These are phyloP conservation scores for Talaromyces sp. DNA, from an alignment of 2,329 filamentous ascomycete species.

Conservation along the genomic window DNA sequence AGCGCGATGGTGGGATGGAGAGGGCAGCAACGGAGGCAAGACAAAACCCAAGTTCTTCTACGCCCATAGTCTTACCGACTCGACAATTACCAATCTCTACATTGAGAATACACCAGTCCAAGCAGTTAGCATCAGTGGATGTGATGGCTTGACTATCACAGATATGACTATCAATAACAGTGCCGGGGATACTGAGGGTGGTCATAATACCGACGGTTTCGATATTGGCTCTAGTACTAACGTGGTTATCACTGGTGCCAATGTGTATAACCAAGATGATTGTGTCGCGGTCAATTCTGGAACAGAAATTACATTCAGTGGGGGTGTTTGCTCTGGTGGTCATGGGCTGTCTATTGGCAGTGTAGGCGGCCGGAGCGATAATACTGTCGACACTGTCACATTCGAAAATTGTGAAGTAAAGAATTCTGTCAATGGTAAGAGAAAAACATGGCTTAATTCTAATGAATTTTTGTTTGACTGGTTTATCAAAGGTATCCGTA, in stretches of 20 bases:
- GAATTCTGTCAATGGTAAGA: slow-evolving; percentile 36
- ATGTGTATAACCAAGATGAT: slow-evolving; percentile 60
- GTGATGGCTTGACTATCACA: slow-evolving; percentile 51
- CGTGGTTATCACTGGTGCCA: slow-evolving; percentile 52
- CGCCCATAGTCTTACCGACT: slow-evolving; percentile 34
- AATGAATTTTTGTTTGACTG: neutral
- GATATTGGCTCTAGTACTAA: slow-evolving; percentile 51
- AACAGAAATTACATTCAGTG: slow-evolving; percentile 37
- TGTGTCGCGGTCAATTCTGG: slow-evolving; percentile 58
- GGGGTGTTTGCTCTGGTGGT: slow-evolving; percentile 41
- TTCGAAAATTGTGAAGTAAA: slow-evolving; percentile 49
- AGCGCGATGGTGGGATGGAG: slow-evolving; percentile 58
- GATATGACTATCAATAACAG: slow-evolving; percentile 57
- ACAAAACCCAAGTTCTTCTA: slow-evolving; percentile 63
- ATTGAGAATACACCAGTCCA: slow-evolving; percentile 36
- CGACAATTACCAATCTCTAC: slow-evolving; percentile 30
- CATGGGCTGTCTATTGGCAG: slow-evolving; percentile 34
- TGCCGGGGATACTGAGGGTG: slow-evolving; percentile 47
- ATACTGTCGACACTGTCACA: slow-evolving; percentile 51
- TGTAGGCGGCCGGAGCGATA: slow-evolving; percentile 49
- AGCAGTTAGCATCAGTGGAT: slow-evolving; percentile 34
- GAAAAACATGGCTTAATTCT: neutral
- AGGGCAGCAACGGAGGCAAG: slow-evolving; percentile 58
- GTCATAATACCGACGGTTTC: slow-evolving; percentile 59
- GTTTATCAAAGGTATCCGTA: slow-evolving; percentile 47